A percentile compares a stretch with the other conserved stretches of the same genome.
phyloP scores from a whole-genome alignment of 2,329 filamentous ascomycete species.

The Xylariaceae sp. region DNA sequence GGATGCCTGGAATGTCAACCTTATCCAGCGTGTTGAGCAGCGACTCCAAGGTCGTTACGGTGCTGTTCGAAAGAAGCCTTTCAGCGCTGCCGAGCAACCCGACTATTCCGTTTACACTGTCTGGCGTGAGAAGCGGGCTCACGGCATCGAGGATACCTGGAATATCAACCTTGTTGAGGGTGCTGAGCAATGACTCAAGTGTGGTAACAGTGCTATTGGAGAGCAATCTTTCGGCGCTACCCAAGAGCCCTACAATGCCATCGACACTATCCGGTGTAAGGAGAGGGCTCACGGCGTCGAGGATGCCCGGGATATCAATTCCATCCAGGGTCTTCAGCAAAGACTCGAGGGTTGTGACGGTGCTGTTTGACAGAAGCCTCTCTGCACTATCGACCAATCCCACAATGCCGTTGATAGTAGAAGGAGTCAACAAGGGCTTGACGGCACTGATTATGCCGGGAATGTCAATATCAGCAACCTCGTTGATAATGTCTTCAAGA shows the following conservation, averaged over 20 bases:
- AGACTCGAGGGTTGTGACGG: slow-evolving; percentile 11
- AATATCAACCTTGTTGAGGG: slow-evolving; percentile 31
- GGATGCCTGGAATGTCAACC: slow-evolving; percentile 34
- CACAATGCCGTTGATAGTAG: slow-evolving; percentile 28
- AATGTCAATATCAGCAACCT: slow-evolving; percentile 36
- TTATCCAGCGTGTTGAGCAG: slow-evolving; percentile 14
- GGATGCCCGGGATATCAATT: slow-evolving; percentile 35
- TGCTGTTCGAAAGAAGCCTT: slow-evolving; percentile 27
- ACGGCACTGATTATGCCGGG: slow-evolving; percentile 33
- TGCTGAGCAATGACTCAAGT: neutral
- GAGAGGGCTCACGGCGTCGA: slow-evolving; percentile 36
- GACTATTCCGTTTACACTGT: slow-evolving; percentile 31
- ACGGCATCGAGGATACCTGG: slow-evolving; percentile 34
- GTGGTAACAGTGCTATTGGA: slow-evolving; percentile 22
- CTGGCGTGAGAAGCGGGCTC: slow-evolving; percentile 32
- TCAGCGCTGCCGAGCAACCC: slow-evolving; percentile 37
- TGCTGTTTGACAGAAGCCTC: slow-evolving; percentile 22
- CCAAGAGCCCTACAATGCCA: slow-evolving; percentile 27
- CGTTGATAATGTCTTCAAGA: slow-evolving; percentile 32
- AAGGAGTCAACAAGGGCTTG: slow-evolving; percentile 34
- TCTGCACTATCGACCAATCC: slow-evolving; percentile 29
- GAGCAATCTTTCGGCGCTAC: slow-evolving; percentile 28
- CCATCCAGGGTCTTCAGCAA: slow-evolving; percentile 12
- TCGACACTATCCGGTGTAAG: slow-evolving; percentile 30
- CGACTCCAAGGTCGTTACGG: slow-evolving; percentile 10